Evolutionary conservation across 1,139 yeast genomes (phyloP), one percentile per base, ranked within the genome.

Genomic region (Lodderomyces oxycetoniae): DNA sequence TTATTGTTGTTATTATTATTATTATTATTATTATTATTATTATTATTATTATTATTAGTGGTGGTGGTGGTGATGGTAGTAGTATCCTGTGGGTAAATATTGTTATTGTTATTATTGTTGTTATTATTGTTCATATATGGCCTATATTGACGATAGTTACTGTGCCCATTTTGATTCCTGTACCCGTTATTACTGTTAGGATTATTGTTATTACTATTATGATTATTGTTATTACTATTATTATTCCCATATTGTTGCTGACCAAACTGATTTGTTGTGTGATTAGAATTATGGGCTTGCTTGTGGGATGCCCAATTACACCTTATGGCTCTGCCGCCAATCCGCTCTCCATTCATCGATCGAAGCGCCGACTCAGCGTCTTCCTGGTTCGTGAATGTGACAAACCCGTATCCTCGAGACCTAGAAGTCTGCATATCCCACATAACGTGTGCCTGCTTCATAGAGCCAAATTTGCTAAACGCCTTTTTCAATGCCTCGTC

Each of bases 361-460:
- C 69, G 72, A 45, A 86, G 64, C 8, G 95, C 95, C 41, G 58
- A 58, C 46, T 81, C 86, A 1, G 96, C 96, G 44, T 86, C 93
- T 9, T 63, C 57, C 38, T 71, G 76, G 21, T 70, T 71, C 15
- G 67, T 57, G 51, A 87, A 88, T 1, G 94, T 81, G n/a, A 85
- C 94, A 59, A 88, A 88, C 1, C 96, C 96, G 52, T 87, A 88
- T 14, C 96, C 95, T 59, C 96, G 71, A 4, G 94, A 84, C 53
- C 95, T 67, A 24, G 94, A 89, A 15, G 94, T 84, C 53, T 83
- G 89, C 94, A 86, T 86, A 57, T 88, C 96, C 96, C 96, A 87
- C 95, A 88, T 88, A 26, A 88, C 95, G 48, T 87, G 89, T 12
- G 95, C 96, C 53, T 86, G 94, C 34, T 77, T 65, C 49, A 84